Percentiles rank a stretch among this genome's conserved stretches.
These are phyloP conservation scores for Aureobasidium uvarum DNA, from an alignment of 2,329 filamentous ascomycete species.

Conservation along the genomic window DNA sequence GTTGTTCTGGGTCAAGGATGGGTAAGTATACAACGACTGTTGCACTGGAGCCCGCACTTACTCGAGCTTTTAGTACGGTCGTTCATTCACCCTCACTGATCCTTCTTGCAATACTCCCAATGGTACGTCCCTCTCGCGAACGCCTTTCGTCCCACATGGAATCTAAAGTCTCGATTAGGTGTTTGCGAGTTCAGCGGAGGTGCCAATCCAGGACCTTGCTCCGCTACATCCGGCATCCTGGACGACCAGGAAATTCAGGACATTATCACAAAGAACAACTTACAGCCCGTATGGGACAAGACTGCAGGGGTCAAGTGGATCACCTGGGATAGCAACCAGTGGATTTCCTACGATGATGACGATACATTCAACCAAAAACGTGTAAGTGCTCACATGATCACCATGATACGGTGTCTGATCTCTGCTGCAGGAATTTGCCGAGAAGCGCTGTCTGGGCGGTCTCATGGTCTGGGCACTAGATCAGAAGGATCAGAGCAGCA, in stretches of 20 bases:
- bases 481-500: constrained; percentile 22
- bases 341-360: constrained; percentile 43
- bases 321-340: constrained; percentile 40
- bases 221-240: constrained; percentile 30
- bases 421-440: constrained; percentile 33
- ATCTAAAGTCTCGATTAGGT: too few relatives aligned
- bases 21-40: background rate
- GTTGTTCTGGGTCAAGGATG: constrained; percentile 49
- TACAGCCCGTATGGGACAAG: constrained; percentile 29
- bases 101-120: constrained; percentile 30
- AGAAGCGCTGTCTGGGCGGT: background rate
- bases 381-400: too few relatives aligned
- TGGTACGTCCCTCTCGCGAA: background rate
- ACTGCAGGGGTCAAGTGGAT: constrained; percentile 35
- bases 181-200: constrained; percentile 28
- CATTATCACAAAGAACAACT: constrained; percentile 28
- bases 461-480: constrained; percentile 32
- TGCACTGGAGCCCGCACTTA: background rate
- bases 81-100: constrained; percentile 36
- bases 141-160: too few relatives aligned
- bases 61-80: constrained; percentile 40
- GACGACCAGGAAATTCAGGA: constrained; percentile 32
- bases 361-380: constrained; percentile 39
- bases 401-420: constrained; percentile 23
- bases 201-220: constrained; percentile 35